phyloP scores from a whole-genome alignment of 768 basidiomycete species.

The Leccinum subgranulosum region DNA sequence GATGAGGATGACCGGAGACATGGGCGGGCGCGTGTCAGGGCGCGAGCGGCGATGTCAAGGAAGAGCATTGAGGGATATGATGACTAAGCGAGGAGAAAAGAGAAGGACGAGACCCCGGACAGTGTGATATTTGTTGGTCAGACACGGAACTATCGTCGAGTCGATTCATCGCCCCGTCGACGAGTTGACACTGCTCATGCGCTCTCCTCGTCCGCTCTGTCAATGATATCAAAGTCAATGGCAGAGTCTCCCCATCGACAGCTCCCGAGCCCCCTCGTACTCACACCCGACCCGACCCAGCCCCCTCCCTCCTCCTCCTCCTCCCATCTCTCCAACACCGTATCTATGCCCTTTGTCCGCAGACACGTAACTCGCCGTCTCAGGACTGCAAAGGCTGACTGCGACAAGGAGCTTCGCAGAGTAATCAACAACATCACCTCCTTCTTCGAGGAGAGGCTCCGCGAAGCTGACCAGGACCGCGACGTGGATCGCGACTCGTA shows the following conservation, averaged over 20 bases:
- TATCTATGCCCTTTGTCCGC: constrained; percentile 90
- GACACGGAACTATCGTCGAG: constrained; percentile 1
- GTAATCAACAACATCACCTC: constrained; percentile 92
- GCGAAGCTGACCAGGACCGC: constrained; percentile 65
- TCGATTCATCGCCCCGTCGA: neutral
- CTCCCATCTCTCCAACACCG: constrained; percentile 56
- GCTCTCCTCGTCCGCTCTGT: constrained; percentile 13
- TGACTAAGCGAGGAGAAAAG: neutral
- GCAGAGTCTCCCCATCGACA: constrained; percentile 45
- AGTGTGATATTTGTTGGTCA: neutral
- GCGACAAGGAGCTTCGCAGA: constrained; percentile 93
- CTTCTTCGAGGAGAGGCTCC: constrained; percentile 89
- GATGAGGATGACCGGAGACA: constrained; percentile 13
- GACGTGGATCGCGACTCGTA: constrained; percentile 61
- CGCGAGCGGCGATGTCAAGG: constrained; percentile 12
- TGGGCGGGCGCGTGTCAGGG: constrained; percentile 5
- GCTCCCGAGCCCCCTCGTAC: constrained; percentile 75
- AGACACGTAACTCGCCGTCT: constrained; percentile 92
- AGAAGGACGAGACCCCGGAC: neutral
- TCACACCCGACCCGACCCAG: constrained; percentile 56
- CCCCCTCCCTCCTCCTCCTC: constrained; percentile 5
- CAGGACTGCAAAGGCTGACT: constrained; percentile 91
- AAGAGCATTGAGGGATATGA: constrained; percentile 9
- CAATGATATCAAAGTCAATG: constrained; percentile 14
- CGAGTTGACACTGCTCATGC: neutral